Evolutionary conservation across 768 basidiomycete species (phyloP), one percentile per base, ranked within the genome.

Genomic region (Pholiota conissans): DNA sequence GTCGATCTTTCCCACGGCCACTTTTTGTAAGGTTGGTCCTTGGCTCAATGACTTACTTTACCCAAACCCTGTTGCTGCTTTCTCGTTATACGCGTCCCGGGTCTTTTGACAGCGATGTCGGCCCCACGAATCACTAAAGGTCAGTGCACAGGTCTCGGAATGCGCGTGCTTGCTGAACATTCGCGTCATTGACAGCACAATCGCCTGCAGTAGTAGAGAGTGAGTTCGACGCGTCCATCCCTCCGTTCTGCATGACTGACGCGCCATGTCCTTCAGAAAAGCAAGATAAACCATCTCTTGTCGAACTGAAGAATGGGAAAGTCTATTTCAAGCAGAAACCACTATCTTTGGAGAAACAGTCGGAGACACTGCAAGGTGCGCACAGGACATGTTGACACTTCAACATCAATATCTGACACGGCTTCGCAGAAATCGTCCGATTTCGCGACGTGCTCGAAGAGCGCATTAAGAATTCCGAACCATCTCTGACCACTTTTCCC

Each of bases 341-440:
- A 14, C 65, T 86, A 30, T 83, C 87, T 0, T 83, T 90, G 49
- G 89, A 92, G 73, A 91, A 91, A 69, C 78, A 85, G 63, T 89
- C 88, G 5, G 90, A 92, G 67, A 91, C 91, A 14, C 79, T 93
- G 65, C 87, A 89, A 80, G 91, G 92, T 89, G 57, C 48, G 79
- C 68, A 32, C 30, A 52, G 26, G 14, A 45, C 42, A 26, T 13
- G 11, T 24, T 45, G 26, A 3, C n/a, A 27, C 20, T 29, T 9
- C 28, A n/a, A 20, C 24, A 30, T 52, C 40, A 24, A 30, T 58
- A 52, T 42, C 27, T 51, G 16, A 56, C n/a, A 5, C n/a, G 26
- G 52, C 13, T 42, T 24, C 16, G 27, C 63, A 92, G 89, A 91
- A 68, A 88, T 89, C 30, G 87, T 93, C 48, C 82, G 81, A 62